Evolutionary conservation across 305 asterid genomes (phyloP).

Genomic region (Solanum hybrid): DNA sequence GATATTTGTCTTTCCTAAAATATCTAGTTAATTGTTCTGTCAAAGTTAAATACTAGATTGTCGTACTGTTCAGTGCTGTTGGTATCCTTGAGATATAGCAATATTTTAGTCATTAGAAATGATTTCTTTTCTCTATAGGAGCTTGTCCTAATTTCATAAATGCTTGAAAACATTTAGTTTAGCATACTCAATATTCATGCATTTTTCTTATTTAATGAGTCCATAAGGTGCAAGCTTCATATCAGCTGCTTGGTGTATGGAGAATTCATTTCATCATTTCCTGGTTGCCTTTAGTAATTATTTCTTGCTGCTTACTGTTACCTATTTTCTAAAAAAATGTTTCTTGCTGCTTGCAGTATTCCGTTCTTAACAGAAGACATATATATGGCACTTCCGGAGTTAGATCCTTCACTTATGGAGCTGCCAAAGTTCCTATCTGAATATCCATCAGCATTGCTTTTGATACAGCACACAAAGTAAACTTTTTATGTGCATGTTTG

Average conservation of each 20-base stretch:
- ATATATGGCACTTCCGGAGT: constrained; percentile 83
- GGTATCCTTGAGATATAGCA: background rate
- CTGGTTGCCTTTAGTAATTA: background rate
- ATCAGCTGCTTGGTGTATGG: background rate
- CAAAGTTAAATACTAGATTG: background rate
- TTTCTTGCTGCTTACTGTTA: background rate
- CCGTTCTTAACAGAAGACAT: constrained; percentile 96
- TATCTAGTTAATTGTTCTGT: background rate
- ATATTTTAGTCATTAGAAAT: background rate
- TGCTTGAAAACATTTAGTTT: background rate
- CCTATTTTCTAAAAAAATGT: background rate
- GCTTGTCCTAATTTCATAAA: background rate
- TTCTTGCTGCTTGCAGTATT: constrained; percentile 42
- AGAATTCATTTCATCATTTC: background rate
- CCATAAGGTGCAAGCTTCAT: background rate
- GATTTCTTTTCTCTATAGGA: background rate
- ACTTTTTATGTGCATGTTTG: background rate
- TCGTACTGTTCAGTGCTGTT: background rate
- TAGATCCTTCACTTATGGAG: constrained; percentile 66
- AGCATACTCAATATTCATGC: background rate
- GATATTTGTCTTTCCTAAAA: background rate
- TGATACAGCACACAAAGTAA: constrained; percentile 41
- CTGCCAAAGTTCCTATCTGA: constrained; percentile 66
- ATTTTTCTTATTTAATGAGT: background rate
- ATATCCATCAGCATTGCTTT: constrained; percentile 53